These are phyloP conservation scores for Calycina herbarum DNA, from an alignment of 2,329 filamentous ascomycete species.

Conservation along the genomic window DNA sequence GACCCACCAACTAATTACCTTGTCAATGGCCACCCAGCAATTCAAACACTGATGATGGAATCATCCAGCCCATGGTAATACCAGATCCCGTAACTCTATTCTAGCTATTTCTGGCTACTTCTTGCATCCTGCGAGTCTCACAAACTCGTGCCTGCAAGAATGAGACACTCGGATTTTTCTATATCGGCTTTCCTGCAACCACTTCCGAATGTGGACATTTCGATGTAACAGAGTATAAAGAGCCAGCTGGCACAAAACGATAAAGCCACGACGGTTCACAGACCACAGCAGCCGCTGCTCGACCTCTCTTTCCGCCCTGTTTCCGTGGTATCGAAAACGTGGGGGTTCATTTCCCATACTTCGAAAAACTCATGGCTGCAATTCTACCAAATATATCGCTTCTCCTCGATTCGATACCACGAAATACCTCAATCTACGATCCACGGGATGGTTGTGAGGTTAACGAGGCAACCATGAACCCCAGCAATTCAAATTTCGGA, in stretches of 20 bases:
- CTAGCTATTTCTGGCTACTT: not conserved
- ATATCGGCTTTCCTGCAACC: not conserved
- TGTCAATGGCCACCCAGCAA: not conserved
- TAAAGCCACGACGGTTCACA: not conserved
- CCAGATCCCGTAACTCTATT: not conserved
- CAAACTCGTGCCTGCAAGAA: not conserved
- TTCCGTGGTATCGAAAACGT: not conserved
- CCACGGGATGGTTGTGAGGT: not conserved
- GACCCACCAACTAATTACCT: slow-evolving; percentile 1
- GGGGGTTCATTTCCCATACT: not conserved
- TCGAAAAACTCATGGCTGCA: not conserved
- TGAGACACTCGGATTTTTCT: not conserved
- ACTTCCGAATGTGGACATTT: not conserved
- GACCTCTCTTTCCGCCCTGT: not conserved
- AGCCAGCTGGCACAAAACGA: not conserved
- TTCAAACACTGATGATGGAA: not conserved
- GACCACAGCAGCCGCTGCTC: not conserved
- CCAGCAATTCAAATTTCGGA: not conserved
- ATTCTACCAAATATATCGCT: not conserved
- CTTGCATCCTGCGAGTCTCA: not conserved
- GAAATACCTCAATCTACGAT: not conserved
- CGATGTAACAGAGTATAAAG: not conserved
- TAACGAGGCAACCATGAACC: slow-evolving; percentile 2
- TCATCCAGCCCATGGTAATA: not conserved
- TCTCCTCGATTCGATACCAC: not conserved